A percentile compares a stretch with the other conserved stretches of the same genome.
These are phyloP conservation scores for Wolfiporia cocos DNA, from an alignment of 1,284 basidiomycete species.

Conservation along the genomic window DNA sequence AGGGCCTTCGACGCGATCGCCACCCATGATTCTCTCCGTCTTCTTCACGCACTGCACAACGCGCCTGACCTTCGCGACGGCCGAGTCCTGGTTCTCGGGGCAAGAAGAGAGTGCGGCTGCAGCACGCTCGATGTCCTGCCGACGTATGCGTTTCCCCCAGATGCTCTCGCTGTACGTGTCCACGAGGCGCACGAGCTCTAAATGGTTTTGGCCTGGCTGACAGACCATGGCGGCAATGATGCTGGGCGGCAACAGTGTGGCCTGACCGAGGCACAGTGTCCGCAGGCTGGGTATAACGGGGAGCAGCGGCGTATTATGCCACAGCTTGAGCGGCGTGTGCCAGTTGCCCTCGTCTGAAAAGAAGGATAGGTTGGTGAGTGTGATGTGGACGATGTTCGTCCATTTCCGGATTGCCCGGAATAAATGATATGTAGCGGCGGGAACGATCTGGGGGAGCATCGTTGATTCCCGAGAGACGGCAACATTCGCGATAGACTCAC, in stretches of 20 bases:
- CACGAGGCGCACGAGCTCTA: conserved; percentile 37
- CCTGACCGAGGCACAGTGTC: conserved; percentile 41
- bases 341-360: conserved; percentile 19
- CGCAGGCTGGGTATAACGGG: conserved; percentile 33
- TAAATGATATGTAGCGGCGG: conserved; percentile 34
- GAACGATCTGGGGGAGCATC: conserved; percentile 37
- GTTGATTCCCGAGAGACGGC: background rate
- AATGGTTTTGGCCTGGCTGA: conserved; percentile 18
- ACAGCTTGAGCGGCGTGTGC: conserved; percentile 13
- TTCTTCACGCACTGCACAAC: conserved; percentile 43
- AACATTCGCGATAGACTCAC: conserved; percentile 28
- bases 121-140: conserved; percentile 34
- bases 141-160: conserved; percentile 42
- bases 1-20: conserved; percentile 39
- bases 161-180: conserved; percentile 52
- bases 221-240: conserved; percentile 34
- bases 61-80: conserved; percentile 29
- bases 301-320: conserved; percentile 25
- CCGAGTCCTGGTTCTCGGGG: conserved; percentile 6
- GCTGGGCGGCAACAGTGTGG: conserved; percentile 36
- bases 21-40: conserved; percentile 49
- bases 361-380: conserved; percentile 40
- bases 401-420: conserved; percentile 39
- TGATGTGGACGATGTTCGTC: conserved; percentile 38
- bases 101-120: conserved; percentile 10